Percentiles rank a stretch among this genome's conserved stretches.
Conservation (phyloP, 441 rosid species). For the Geranium incanum region DNA sequence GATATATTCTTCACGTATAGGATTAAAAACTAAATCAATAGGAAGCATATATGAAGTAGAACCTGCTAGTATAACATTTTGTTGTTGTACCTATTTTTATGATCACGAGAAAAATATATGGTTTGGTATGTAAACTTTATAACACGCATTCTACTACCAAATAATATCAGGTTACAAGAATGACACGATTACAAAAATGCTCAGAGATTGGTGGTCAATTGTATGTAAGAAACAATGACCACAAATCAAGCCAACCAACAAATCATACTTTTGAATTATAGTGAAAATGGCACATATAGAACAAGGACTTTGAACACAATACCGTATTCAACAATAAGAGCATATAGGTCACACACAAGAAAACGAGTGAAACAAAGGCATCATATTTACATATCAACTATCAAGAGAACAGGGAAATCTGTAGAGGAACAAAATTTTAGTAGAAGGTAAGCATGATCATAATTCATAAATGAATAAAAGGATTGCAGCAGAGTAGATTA, state of each 20-base stretch:
- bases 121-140: not conserved
- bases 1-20: not conserved
- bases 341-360: not conserved
- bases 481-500: not conserved
- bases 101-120: not conserved
- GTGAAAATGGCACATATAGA: not conserved
- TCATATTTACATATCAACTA: not conserved
- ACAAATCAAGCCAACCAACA: not conserved
- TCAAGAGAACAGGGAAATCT: not conserved
- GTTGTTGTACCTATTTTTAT: not conserved
- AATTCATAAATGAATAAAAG: not conserved
- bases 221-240: not conserved
- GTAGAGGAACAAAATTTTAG: not conserved
- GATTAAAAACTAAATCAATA: not conserved
- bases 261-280: not conserved
- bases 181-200: not conserved
- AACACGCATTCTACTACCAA: not conserved
- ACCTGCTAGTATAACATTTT: not conserved
- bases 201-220: not conserved
- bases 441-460: not conserved
- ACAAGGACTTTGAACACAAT: not conserved
- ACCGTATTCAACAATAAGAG: not conserved
- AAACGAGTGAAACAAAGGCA: slow-evolving; percentile 1
- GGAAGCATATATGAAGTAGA: not conserved
- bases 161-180: not conserved